Evolutionary conservation across 2,329 filamentous ascomycete species (phyloP).

Genomic region (Colletotrichum incanum): DNA sequence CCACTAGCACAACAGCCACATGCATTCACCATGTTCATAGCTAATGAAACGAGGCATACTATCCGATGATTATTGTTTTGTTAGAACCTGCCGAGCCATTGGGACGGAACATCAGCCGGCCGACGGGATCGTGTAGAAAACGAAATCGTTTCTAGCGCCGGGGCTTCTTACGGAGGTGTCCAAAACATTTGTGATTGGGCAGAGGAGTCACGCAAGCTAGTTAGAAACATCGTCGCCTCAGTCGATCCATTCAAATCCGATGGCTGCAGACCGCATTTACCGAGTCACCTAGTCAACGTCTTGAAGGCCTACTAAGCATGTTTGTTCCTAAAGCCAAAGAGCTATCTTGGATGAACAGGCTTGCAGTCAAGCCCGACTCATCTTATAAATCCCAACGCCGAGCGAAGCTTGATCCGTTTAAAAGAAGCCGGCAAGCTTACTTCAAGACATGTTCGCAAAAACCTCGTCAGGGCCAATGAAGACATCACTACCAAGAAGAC

Average conservation of each 20-base stretch:
- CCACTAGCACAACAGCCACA: constrained; percentile 19
- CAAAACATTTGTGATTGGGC: constrained; percentile 2
- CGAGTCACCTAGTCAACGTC: constrained; percentile 43
- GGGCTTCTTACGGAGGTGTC: background rate
- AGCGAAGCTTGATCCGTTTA: constrained; percentile 16
- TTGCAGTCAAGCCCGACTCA: background rate
- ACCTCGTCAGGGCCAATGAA: constrained; percentile 41
- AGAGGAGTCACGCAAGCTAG: constrained; percentile 36
- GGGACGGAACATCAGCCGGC: background rate
- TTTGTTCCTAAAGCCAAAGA: constrained; percentile 36
- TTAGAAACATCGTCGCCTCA: constrained; percentile 14
- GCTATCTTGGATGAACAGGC: constrained; percentile 35
- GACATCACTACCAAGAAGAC: constrained; percentile 42
- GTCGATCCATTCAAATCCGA: background rate
- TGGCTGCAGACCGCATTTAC: constrained; percentile 31
- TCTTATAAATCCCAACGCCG: constrained; percentile 1
- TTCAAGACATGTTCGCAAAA: background rate
- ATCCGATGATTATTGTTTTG: constrained; percentile 21
- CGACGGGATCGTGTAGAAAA: background rate
- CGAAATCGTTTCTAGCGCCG: background rate
- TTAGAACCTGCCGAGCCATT: background rate
- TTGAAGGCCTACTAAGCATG: constrained; percentile 40
- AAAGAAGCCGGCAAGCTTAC: background rate
- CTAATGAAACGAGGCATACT: constrained; percentile 2
- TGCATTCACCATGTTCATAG: background rate